Evolutionary conservation across 768 basidiomycete species (phyloP), one percentile per base, ranked within the genome.

Genomic region (Lepiota brunneoincarnata): DNA sequence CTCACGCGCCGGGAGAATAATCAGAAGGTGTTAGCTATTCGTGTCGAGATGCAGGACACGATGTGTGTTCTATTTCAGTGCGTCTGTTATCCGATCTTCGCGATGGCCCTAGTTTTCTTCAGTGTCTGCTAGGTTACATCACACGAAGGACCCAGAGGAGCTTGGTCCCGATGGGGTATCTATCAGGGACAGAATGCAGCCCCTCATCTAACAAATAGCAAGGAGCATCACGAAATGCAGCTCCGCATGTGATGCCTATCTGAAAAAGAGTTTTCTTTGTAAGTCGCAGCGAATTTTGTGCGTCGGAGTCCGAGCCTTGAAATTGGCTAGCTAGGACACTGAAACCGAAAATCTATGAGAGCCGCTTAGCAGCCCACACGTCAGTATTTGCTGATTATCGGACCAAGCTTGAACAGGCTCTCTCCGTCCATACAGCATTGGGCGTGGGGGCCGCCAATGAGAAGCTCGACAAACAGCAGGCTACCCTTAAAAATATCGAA

Each of bases 1-100:
- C 48, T 75, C 46, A 76, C 75, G 2, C 68, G 80, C n/a, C 67
- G 76, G 17, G 78, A 79, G 18, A 83, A 83, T 50, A 76, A 82
- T 52, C 73, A 71, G 51, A 80, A 78, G 55, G 70, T 81, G 3
- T 53, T 74, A 1, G 65, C 69, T 2, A 64, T 83, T 6, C 75
- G 76, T 40, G 53, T 75, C 6, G 72, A 78, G 58, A 83, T 83
- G 79, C 71, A 69, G 54, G 71, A 80, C 38, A 72, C 77, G 68
- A 77, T 82, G 73, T 51, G 61, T 18, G 69, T 69, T 2, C 69
- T 82, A 17, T 67, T 79, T 12, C 72, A 78, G 78, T 77, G 49
- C 10, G 77, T 63, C 17, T 34, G n/a, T n/a, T 49, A 43, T 31
- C 12, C 41, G 11, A 17, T 4, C 18, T 40, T 43, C 3, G 45